These are phyloP conservation scores for Apocynum venetum DNA, from an alignment of 257 asterid species.

Conservation along the genomic window DNA sequence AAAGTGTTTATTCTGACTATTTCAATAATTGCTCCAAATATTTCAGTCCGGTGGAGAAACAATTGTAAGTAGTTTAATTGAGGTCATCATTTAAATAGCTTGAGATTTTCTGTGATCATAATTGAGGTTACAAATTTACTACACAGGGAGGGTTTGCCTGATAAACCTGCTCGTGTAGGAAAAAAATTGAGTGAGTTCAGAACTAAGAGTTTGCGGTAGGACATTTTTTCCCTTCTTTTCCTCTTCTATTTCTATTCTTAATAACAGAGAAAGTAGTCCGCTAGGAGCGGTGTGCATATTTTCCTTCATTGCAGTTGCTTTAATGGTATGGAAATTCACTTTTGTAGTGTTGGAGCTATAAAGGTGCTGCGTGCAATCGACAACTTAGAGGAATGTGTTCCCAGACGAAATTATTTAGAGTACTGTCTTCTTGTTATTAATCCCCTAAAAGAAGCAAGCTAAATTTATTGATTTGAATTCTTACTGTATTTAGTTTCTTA, in stretches of 20 bases:
- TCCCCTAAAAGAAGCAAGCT: neutral
- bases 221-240: neutral
- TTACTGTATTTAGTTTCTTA: neutral
- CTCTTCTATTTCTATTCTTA: neutral
- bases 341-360: neutral
- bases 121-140: neutral
- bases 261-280: neutral
- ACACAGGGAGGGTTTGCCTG: neutral
- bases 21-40: neutral
- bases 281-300: neutral
- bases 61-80: neutral
- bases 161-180: neutral
- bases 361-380: neutral
- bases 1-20: neutral
- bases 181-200: neutral
- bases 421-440: neutral
- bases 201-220: neutral
- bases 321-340: neutral
- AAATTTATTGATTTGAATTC: neutral
- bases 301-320: neutral
- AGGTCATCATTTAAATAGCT: neutral
- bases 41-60: neutral
- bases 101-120: neutral
- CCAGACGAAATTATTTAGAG: neutral
- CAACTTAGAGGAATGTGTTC: neutral